Evolutionary conservation across 345 rosid genomes (phyloP).

Genomic region (Eucalyptus sp.): DNA sequence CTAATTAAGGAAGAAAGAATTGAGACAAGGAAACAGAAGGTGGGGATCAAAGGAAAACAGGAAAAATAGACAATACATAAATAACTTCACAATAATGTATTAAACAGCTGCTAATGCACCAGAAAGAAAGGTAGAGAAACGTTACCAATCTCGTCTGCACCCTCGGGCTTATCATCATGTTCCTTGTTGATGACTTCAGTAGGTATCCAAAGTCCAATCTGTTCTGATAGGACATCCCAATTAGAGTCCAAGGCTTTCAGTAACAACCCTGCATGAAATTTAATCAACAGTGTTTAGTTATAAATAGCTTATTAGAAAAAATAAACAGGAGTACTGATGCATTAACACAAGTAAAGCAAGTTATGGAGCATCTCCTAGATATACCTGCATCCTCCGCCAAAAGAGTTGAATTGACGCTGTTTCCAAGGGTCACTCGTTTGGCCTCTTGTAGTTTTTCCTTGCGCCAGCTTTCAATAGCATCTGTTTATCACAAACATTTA

Average conservation of each 20-base stretch:
- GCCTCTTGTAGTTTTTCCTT: constrained; percentile 65
- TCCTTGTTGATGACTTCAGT: constrained; percentile 47
- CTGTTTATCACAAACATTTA: constrained; percentile 29
- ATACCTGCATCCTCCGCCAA: constrained; percentile 75
- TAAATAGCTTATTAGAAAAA: neutral
- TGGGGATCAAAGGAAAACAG: neutral
- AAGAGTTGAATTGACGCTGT: constrained; percentile 32
- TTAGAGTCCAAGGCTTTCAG: constrained; percentile 65
- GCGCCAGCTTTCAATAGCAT: constrained; percentile 86
- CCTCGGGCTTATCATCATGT: constrained; percentile 87
- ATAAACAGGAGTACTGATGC: neutral
- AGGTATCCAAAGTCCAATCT: constrained; percentile 90
- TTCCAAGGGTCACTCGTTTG: constrained; percentile 31
- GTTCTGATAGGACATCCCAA: constrained; percentile 73
- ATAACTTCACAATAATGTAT: neutral
- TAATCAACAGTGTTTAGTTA: neutral
- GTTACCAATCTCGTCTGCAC: constrained; percentile 64
- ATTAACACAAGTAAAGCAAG: neutral
- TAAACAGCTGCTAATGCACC: neutral
- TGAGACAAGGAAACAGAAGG: neutral
- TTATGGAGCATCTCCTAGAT: neutral
- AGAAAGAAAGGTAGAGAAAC: neutral
- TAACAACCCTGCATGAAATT: constrained; percentile 36
- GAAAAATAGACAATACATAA: neutral
- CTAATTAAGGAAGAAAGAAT: neutral